Evolutionary conservation across 176 grass and related monocot genomes (phyloP).

Genomic region (Raddia guianensis): DNA sequence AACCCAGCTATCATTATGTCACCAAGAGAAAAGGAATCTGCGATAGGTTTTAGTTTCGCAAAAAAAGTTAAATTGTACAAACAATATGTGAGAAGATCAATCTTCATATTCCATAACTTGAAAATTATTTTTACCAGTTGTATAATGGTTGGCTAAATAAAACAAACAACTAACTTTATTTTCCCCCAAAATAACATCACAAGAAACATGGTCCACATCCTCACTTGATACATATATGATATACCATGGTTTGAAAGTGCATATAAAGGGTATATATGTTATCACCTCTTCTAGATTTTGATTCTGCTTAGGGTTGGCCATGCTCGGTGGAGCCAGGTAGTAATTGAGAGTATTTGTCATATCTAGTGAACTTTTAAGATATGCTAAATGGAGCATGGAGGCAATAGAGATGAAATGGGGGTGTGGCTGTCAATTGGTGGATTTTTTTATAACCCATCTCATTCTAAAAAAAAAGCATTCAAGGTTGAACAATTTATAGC

Average conservation of each 20-base stretch:
- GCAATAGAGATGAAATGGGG: background rate
- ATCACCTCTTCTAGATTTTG: background rate
- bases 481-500: background rate
- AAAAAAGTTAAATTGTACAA: background rate
- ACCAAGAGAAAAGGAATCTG: background rate
- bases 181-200: background rate
- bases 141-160: background rate
- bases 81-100: slow-evolving; percentile 7
- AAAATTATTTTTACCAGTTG: background rate
- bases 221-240: background rate
- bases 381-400: background rate
- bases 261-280: background rate
- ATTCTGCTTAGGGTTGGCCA: background rate
- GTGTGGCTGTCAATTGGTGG: background rate
- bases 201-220: background rate
- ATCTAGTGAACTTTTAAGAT: background rate
- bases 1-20: background rate
- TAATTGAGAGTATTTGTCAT: background rate
- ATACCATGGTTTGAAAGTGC: background rate
- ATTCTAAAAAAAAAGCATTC: background rate
- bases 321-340: background rate
- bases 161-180: background rate
- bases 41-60: background rate
- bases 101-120: background rate
- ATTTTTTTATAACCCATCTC: background rate